Conservation (phyloP, 768 basidiomycete genomes). For the Lentinula sp. region DNA sequence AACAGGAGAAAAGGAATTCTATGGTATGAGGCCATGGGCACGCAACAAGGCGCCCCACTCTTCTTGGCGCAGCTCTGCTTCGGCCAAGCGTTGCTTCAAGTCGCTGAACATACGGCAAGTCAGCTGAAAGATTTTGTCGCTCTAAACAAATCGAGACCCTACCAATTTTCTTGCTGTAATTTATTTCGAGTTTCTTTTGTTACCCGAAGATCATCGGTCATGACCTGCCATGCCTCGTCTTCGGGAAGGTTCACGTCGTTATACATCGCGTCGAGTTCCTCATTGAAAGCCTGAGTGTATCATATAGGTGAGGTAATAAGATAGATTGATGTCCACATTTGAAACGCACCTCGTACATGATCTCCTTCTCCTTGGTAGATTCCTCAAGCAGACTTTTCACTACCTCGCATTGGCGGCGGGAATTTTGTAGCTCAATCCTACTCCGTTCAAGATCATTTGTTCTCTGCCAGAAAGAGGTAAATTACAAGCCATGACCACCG, state of each 20-base stretch:
- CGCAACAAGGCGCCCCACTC: slow-evolving; percentile 73
- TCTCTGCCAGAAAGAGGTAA: slow-evolving; percentile 34
- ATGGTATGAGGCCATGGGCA: slow-evolving; percentile 38
- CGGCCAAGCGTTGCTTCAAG: slow-evolving; percentile 63
- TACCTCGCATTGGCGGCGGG: slow-evolving; percentile 70
- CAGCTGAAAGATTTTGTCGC: background rate
- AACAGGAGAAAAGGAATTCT: background rate
- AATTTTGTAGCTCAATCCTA: slow-evolving; percentile 58
- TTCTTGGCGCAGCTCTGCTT: slow-evolving; percentile 69
- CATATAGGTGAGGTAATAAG: background rate
- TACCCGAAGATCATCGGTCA: slow-evolving; percentile 64
- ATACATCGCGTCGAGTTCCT: slow-evolving; percentile 89
- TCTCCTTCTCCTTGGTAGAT: slow-evolving; percentile 81
- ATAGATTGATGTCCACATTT: no score
- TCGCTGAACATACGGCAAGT: slow-evolving; percentile 34
- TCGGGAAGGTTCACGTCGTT: slow-evolving; percentile 78
- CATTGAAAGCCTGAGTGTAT: slow-evolving; percentile 75
- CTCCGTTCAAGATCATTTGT: slow-evolving; percentile 56
- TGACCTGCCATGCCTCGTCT: slow-evolving; percentile 76
- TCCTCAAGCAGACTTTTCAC: slow-evolving; percentile 75
- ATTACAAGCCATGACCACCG: background rate
- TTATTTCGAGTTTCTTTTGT: slow-evolving; percentile 75
- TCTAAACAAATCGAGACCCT: slow-evolving; percentile 21
- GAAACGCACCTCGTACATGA: slow-evolving; percentile 78
- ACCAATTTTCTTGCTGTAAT: slow-evolving; percentile 79